Conservation (phyloP, 202 grass and related monocot species). For the Eragrostis tef region DNA sequence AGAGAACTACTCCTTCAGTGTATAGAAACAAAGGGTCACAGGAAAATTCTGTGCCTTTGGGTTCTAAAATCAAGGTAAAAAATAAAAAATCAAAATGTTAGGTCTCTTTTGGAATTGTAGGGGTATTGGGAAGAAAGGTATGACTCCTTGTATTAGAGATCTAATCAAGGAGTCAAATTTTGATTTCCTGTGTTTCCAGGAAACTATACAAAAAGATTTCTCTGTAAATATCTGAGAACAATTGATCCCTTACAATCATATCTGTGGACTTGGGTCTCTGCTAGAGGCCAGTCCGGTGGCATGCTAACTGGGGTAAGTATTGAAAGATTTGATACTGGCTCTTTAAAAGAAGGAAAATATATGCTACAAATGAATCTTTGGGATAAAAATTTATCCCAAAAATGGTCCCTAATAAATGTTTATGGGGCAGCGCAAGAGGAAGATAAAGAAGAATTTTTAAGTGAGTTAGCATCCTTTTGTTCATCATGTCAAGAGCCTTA, state of each 20-base stretch:
- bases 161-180: neutral
- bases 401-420: neutral
- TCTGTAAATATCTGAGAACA: neutral
- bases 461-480: neutral
- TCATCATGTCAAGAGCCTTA: neutral
- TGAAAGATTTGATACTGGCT: neutral
- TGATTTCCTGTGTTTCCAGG: neutral
- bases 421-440: neutral
- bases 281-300: neutral
- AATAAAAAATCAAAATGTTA: neutral
- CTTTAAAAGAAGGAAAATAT: neutral
- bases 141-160: neutral
- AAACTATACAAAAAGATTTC: neutral
- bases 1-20: too few species aligned
- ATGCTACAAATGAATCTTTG: neutral
- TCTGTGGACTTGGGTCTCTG: neutral
- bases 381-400: neutral
- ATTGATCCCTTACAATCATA: neutral
- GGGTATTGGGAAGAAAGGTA: neutral
- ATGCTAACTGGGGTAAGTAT: neutral
- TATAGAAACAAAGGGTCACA: too few species aligned
- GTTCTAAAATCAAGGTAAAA: neutral
- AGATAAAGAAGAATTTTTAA: neutral
- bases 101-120: neutral
- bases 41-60: too few species aligned